A percentile compares a stretch with the other conserved stretches of the same genome.
phyloP scores from a whole-genome alignment of 2,329 filamentous ascomycete species.

The Alternaria gansuensis region DNA sequence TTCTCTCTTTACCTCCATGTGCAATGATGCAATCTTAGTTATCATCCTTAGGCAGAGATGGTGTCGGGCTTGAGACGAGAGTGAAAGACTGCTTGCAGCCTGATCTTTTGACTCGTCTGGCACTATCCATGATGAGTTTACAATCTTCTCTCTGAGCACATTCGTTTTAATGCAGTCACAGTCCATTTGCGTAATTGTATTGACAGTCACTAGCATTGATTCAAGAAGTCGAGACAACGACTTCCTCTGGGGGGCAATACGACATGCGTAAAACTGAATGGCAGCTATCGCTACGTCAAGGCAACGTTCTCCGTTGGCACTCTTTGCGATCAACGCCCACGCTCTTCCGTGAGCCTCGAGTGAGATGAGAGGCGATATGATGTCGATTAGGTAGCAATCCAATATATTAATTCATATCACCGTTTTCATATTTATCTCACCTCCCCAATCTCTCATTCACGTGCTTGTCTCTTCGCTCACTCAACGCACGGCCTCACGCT shows the following conservation, averaged over 20 bases:
- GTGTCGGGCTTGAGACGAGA: constrained; percentile 34
- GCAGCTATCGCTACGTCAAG: neutral
- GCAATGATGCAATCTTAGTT: constrained; percentile 83
- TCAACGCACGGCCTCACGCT: constrained; percentile 1
- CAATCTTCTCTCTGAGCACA: constrained; percentile 53
- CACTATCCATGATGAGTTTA: constrained; percentile 43
- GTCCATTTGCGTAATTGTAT: neutral
- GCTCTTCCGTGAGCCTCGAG: neutral
- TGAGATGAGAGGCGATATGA: neutral
- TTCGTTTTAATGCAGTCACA: neutral
- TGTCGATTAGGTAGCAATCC: neutral
- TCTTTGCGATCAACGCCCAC: too few relatives aligned
- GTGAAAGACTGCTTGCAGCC: constrained; percentile 33
- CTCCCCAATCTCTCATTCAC: neutral
- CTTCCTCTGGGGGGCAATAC: too few relatives aligned
- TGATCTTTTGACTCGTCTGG: constrained; percentile 34
- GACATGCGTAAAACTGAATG: too few relatives aligned
- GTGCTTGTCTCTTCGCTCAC: neutral
- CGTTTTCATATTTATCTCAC: neutral
- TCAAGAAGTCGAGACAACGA: too few relatives aligned
- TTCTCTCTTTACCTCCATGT: constrained; percentile 12
- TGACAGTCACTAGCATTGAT: constrained; percentile 2
- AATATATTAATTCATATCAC: neutral
- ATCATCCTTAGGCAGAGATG: constrained; percentile 94
- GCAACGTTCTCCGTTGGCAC: neutral